Evolutionary conservation across 176 grass and related monocot genomes (phyloP), one percentile per base, ranked within the genome.

Genomic region (Elymus sibiricus): DNA sequence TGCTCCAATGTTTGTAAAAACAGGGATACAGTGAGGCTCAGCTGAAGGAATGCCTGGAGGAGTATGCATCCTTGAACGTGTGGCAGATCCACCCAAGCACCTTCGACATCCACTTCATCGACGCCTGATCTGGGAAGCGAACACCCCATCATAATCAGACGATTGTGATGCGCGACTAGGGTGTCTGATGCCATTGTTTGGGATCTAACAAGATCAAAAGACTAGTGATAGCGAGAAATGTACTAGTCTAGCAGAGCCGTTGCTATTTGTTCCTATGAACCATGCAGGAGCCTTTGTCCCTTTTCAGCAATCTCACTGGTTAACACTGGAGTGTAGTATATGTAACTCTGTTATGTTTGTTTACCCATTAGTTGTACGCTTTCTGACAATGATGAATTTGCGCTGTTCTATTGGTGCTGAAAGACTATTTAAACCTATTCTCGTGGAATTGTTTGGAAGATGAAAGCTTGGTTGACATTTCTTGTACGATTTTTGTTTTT

Each of bases 61-160:
- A 99, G 83, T 99, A 99, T 58, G 97, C 97, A 35, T 94, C 97
- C 7, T 77, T 99, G 80, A 99, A 99, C 24, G 94, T 99, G 79
- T 99, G 97, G 97, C 97, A 99, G 68, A 99, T 99, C 67, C 94
- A 99, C 78, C 97, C 92, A 7, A 97, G 75, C 85, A 99, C 97
- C 64, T 99, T 99, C 0, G 92, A 99, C 83, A 89, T 97, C 86
- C 97, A 91, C 62, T 99, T 99, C 87, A 97, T 97, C 11, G 97
- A 99, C 5, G 92, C 94, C 17, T 99, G 82, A 95, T 71, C 74
- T 1, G 9, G 40, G 2, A 87, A 58, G 29, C 6, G 0, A 71
- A 58, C 77, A 71, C 53, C 39, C 16, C 81, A 76, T 87, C 58
- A 49, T 74, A 9, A 61, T 49, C 76, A 27, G 61, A 84, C 8